Percentiles rank a stretch among this genome's conserved stretches.
phyloP scores from a whole-genome alignment of 2,329 filamentous ascomycete species.

The Phialophora expanda region DNA sequence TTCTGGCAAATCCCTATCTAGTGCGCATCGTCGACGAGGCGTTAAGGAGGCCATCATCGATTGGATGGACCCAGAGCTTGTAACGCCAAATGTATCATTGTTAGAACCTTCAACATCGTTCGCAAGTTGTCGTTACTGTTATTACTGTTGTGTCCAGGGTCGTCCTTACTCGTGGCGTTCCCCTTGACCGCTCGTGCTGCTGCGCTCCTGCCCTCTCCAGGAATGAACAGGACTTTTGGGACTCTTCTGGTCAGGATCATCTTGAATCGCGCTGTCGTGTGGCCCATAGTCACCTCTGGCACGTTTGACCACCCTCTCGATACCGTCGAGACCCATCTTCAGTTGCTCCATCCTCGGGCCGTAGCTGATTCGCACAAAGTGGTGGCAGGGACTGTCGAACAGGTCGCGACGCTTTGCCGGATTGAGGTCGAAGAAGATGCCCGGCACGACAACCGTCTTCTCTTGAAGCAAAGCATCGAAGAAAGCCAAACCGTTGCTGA shows the following conservation, averaged over 20 bases:
- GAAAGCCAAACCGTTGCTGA: conserved; percentile 94
- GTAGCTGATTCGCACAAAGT: conserved; percentile 81
- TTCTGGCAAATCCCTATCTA: conserved; percentile 9
- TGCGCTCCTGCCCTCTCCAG: conserved; percentile 18
- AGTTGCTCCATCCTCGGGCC: conserved; percentile 80
- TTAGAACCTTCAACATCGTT: neutral
- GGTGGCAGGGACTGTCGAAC: conserved; percentile 93
- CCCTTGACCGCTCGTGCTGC: neutral
- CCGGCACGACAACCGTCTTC: conserved; percentile 94
- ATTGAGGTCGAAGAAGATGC: conserved; percentile 98
- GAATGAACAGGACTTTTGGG: conserved; percentile 21
- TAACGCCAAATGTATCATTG: conserved; percentile 26
- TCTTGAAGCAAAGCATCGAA: conserved; percentile 92
- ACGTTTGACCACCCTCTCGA: conserved; percentile 74
- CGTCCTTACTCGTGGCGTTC: neutral
- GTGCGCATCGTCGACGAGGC: conserved; percentile 3
- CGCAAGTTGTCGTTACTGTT: neutral
- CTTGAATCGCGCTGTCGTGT: conserved; percentile 30
- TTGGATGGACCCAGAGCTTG: conserved; percentile 8
- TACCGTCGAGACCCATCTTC: conserved; percentile 79
- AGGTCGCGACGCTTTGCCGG: conserved; percentile 85
- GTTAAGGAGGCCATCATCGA: conserved; percentile 17
- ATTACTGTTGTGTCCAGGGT: neutral
- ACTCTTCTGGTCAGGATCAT: conserved; percentile 29
- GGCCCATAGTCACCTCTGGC: conserved; percentile 44